phyloP scores from a whole-genome alignment of 2,329 filamentous ascomycete species.

The Colletotrichum liriopes region DNA sequence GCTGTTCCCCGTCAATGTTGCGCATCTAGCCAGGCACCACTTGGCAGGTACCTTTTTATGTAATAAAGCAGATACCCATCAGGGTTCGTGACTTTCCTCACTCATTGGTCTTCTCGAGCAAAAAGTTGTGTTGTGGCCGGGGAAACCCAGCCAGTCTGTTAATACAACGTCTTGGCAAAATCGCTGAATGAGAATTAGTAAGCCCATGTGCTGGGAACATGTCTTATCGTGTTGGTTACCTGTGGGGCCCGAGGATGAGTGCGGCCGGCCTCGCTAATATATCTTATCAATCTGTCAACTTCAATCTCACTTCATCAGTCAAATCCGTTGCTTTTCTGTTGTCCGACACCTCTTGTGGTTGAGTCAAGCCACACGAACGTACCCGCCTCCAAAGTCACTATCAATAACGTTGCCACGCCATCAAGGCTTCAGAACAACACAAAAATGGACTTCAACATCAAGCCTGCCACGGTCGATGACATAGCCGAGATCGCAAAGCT shows the following conservation, averaged over 20 bases:
- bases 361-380: background rate
- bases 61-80: background rate
- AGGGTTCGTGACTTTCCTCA: background rate
- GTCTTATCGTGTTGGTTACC: background rate
- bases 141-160: background rate
- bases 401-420: background rate
- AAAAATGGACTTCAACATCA: constrained; percentile 41
- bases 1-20: too few relatives aligned
- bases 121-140: background rate
- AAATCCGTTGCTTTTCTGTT: background rate
- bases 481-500: constrained; percentile 47
- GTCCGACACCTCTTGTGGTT: background rate
- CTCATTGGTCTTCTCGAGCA: background rate
- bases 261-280: background rate
- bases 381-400: background rate
- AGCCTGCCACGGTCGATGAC: constrained; percentile 42
- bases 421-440: background rate
- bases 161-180: background rate
- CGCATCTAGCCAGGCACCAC: too few relatives aligned
- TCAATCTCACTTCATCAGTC: background rate
- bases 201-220: background rate
- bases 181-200: background rate
- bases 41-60: background rate
- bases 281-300: background rate
- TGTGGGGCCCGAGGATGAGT: background rate